These are phyloP conservation scores for Metschnikowia baotianmanensis DNA, from an alignment of 805 yeast genomes.

Conservation along the genomic window DNA sequence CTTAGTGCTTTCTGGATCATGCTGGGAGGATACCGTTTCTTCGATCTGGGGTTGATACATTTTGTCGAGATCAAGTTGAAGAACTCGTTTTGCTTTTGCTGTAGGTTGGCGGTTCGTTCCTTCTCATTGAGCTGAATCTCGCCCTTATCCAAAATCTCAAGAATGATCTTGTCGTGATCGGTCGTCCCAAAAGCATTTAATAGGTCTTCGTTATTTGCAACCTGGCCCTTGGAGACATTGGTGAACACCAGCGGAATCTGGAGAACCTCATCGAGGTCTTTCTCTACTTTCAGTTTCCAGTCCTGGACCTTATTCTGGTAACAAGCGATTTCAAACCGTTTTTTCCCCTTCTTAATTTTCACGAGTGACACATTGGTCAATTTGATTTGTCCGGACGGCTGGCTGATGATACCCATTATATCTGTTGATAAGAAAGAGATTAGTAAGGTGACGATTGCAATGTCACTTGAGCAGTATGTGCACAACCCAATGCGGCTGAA, in stretches of 20 bases:
- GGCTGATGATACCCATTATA: slow-evolving; percentile 55
- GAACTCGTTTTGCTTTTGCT: slow-evolving; percentile 77
- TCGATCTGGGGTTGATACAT: slow-evolving; percentile 86
- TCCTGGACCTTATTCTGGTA: slow-evolving; percentile 97
- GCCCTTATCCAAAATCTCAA: slow-evolving; percentile 84
- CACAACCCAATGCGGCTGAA: slow-evolving; percentile 9
- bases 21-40: slow-evolving; percentile 90
- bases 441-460: no score
- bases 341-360: slow-evolving; percentile 84
- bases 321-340: slow-evolving; percentile 92
- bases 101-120: slow-evolving; percentile 75
- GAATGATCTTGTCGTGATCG: slow-evolving; percentile 68
- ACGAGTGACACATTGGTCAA: slow-evolving; percentile 94
- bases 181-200: slow-evolving; percentile 71
- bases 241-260: slow-evolving; percentile 94
- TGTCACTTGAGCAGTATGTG: background rate
- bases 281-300: slow-evolving; percentile 84
- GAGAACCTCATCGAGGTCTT: slow-evolving; percentile 90
- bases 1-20: slow-evolving; percentile 86
- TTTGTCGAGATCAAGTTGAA: slow-evolving; percentile 81
- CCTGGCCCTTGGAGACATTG: slow-evolving; percentile 92
- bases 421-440: no score
- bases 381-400: slow-evolving; percentile 85
- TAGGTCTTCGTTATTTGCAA: slow-evolving; percentile 84
- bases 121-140: slow-evolving; percentile 93